Base-by-base conservation (phyloP, 345 rosid species). In the Arabis alpina region DNA sequence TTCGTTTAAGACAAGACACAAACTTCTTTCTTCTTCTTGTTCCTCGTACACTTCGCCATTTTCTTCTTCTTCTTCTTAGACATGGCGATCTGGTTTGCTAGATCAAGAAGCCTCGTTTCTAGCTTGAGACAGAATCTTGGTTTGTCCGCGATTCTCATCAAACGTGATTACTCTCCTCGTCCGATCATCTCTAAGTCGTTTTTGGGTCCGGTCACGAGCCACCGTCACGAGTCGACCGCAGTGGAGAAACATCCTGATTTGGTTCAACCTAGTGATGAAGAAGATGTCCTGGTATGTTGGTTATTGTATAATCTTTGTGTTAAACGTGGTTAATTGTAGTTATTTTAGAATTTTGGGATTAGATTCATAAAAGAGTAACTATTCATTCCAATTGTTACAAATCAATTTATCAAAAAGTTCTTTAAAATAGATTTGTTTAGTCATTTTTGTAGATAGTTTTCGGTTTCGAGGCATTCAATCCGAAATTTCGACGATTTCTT, bases 61-160 rank as follows among this genome's bases (percentile, higher is more conserved):
- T 64, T 40, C 16, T 39, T 19, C 53, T 54, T 49, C 52, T 19
- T 65, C 54, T 9, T 49, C 8, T 42, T 7, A 32, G 3, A 28
- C 44, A 86, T 87, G 91, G 73, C 78, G 53, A 62, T 76, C 6
- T 81, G 79, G 87, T 54, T 80, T 4, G 36, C 77, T 61, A 82
- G 81, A 78, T 78, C 88, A 19, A 77, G 77, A 80, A 50, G 14
- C 40, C 52, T 78, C 19, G 59, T 62, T 12, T 72, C 77, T 40
- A 32, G n/a, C 44, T 14, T 84, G 1, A 81, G 64, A 68, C 71
- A 72, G 10, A 57, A 65, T 37, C 24, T 72, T 10, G 54, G 63
- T 47, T 24, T 74, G 66, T 52, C 69, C 27, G 14, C 49, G 23
- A 43, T 41, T 75, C 27, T 65, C 36, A 37, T 47, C 36, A 61